These are phyloP conservation scores for Gelatoporia subvermispora DNA, from an alignment of 768 basidiomycete genomes.

Conservation along the genomic window DNA sequence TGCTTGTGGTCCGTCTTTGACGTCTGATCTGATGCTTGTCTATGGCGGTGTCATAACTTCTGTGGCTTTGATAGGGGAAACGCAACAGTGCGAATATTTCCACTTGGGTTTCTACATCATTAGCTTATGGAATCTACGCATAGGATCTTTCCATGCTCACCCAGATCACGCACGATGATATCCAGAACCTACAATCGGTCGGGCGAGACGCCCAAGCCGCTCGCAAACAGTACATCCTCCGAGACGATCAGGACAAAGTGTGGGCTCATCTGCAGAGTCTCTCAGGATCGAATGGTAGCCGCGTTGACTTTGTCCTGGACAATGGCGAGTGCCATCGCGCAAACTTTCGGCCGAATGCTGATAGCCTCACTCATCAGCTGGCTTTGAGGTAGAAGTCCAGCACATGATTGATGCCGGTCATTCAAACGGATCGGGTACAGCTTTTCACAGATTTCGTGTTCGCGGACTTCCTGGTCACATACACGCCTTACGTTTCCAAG, in stretches of 20 bases:
- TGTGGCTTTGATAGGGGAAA: constrained; percentile 78
- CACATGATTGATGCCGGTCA: neutral
- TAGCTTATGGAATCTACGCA: neutral
- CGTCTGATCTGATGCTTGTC: neutral
- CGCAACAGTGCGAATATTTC: constrained; percentile 58
- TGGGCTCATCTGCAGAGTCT: constrained; percentile 70
- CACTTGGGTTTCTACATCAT: neutral
- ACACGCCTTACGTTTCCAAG: constrained; percentile 75
- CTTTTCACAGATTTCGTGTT: constrained; percentile 91
- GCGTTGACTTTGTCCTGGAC: constrained; percentile 87
- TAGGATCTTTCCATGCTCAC: constrained; percentile 90
- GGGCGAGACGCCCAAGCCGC: constrained; percentile 76
- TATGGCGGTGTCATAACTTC: neutral
- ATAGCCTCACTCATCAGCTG: constrained; percentile 47
- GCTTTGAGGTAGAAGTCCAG: constrained; percentile 66
- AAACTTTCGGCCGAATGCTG: neutral
- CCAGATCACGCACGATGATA: constrained; percentile 76
- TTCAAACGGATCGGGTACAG: constrained; percentile 32
- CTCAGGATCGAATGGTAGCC: constrained; percentile 33
- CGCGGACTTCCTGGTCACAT: constrained; percentile 88
- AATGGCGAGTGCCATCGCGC: constrained; percentile 51
- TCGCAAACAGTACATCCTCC: constrained; percentile 74
- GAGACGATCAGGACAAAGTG: constrained; percentile 70
- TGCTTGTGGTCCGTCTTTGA: constrained; percentile 68
- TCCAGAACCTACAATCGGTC: constrained; percentile 76